Conservation (phyloP, 257 asterid genomes). For the Fraxinus quadrangulata region DNA sequence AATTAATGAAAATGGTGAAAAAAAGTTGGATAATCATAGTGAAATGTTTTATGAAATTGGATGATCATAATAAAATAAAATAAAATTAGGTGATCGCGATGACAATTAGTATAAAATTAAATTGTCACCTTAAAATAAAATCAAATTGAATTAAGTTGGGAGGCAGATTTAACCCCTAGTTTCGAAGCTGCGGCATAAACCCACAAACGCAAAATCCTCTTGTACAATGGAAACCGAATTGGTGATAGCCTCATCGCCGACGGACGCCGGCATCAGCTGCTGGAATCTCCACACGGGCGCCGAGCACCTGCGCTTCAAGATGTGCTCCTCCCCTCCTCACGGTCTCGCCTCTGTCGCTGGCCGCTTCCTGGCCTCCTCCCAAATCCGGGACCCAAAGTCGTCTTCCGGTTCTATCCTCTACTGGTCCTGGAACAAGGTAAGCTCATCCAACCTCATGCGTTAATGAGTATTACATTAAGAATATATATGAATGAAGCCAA, state of each 20-base stretch:
- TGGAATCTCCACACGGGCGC: slow-evolving; percentile 86
- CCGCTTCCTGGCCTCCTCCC: slow-evolving; percentile 79
- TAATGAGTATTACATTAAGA: not conserved
- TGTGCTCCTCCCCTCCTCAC: slow-evolving; percentile 76
- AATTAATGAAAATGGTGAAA: too few relatives aligned
- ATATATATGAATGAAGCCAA: not conserved
- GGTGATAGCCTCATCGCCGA: slow-evolving; percentile 81
- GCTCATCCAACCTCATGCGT: not conserved
- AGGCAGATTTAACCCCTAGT: not conserved
- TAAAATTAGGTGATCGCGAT: too few relatives aligned
- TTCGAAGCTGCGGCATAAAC: not conserved
- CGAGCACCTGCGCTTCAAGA: slow-evolving; percentile 62
- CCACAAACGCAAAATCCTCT: not conserved
- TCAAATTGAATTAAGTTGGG: too few relatives aligned
- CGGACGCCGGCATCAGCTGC: slow-evolving; percentile 83
- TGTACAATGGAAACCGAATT: slow-evolving; percentile 54
- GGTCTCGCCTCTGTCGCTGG: slow-evolving; percentile 75
- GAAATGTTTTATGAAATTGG: too few relatives aligned
- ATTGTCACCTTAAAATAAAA: too few relatives aligned
- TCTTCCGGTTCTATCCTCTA: slow-evolving; percentile 67
- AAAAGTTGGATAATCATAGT: too few relatives aligned
- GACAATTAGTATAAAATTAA: too few relatives aligned
- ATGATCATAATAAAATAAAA: too few relatives aligned
- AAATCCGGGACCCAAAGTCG: slow-evolving; percentile 64
- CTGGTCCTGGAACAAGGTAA: slow-evolving; percentile 94